Conservation (phyloP, 179 eudicot species). For the Dionaea muscipula region DNA sequence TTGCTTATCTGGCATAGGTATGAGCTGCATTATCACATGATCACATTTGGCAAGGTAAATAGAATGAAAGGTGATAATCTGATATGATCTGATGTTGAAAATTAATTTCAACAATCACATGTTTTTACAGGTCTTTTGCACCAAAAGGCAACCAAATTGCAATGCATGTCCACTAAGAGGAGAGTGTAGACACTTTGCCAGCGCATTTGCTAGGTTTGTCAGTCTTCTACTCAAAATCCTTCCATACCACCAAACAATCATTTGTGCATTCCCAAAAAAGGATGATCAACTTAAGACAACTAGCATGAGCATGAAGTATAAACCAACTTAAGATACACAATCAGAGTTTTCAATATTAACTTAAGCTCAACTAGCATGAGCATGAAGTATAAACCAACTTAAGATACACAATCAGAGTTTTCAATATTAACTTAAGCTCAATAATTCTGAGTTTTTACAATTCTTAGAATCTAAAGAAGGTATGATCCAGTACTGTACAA, state of each 20-base stretch:
- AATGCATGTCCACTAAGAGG: constrained; percentile 93
- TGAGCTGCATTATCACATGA: constrained; percentile 90
- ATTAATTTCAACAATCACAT: no score
- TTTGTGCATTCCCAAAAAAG: not conserved
- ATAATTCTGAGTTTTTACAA: no score
- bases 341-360: no score
- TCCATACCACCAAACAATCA: not conserved
- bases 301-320: not conserved
- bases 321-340: no score
- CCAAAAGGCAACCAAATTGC: constrained; percentile 83
- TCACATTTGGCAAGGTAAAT: constrained; percentile 91
- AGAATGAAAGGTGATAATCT: not conserved
- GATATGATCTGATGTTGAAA: not conserved
- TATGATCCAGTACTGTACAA: no score
- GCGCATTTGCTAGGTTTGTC: constrained; percentile 82
- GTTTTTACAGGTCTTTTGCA: constrained; percentile 93
- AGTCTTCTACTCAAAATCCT: constrained; percentile 4
- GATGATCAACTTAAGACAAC: not conserved
- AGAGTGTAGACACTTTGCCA: constrained; percentile 88
- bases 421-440: no score
- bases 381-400: no score
- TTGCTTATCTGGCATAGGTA: constrained; percentile 42
- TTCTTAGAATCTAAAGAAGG: no score
- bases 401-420: no score
- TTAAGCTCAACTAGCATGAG: no score